Evolutionary conservation across 2,329 filamentous ascomycete species (phyloP).

Genomic region (Penicillium sp.): DNA sequence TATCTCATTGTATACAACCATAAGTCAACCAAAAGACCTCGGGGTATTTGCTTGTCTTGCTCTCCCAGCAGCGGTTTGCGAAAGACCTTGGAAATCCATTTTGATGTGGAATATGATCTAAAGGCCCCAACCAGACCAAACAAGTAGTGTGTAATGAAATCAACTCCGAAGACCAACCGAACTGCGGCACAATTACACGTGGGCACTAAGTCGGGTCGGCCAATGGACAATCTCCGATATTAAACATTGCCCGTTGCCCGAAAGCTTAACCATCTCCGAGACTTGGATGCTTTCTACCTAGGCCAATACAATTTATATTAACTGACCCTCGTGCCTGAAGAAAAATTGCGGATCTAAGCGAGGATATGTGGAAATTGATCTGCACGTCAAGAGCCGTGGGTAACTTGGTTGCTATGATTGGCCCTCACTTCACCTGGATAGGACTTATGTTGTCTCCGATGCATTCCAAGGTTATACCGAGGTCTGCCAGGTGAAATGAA

Average conservation of each 20-base stretch:
- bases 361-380: neutral
- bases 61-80: too few relatives aligned
- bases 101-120: too few relatives aligned
- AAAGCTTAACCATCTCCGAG: conserved; percentile 3
- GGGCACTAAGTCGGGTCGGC: neutral
- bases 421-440: neutral
- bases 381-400: neutral
- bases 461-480: neutral
- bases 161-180: neutral
- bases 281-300: neutral
- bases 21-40: too few relatives aligned
- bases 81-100: too few relatives aligned
- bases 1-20: too few relatives aligned
- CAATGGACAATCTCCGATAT: neutral
- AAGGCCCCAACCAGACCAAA: neutral
- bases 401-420: conserved; percentile 1
- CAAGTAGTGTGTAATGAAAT: neutral
- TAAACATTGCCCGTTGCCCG: neutral
- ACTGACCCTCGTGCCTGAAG: neutral
- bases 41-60: too few relatives aligned
- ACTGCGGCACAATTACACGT: neutral
- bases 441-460: neutral
- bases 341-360: neutral
- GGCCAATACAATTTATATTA: neutral
- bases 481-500: too few relatives aligned